Evolutionary conservation across 352 stramenopile species (phyloP).

Genomic region (Phytopythium boreale): DNA sequence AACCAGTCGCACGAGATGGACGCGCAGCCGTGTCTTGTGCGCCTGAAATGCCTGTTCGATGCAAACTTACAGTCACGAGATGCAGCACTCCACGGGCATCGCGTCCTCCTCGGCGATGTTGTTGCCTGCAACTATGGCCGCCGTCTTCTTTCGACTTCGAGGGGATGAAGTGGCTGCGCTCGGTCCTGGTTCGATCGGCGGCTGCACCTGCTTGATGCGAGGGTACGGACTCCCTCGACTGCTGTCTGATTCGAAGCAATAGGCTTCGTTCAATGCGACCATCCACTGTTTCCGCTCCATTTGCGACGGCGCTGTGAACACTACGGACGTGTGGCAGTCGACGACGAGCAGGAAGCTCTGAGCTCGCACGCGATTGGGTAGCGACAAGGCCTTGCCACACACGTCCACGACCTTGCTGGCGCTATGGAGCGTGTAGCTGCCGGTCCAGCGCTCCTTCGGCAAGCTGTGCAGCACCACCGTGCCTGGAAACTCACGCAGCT

Average conservation of each 20-base stretch:
- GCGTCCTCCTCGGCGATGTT: slow-evolving; percentile 5
- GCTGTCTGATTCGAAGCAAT: background rate
- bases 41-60: background rate
- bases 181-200: background rate
- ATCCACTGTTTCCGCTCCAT: slow-evolving; percentile 57
- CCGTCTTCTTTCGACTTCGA: background rate
- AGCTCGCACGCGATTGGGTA: slow-evolving; percentile 16
- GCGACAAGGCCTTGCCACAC: background rate
- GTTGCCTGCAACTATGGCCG: background rate
- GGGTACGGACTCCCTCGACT: slow-evolving; percentile 3
- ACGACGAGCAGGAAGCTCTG: slow-evolving; percentile 41
- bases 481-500: slow-evolving; percentile 33
- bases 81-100: slow-evolving; percentile 8
- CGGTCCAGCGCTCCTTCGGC: slow-evolving; percentile 4
- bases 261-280: slow-evolving; percentile 24
- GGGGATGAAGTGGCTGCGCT: background rate
- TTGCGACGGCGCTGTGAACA: slow-evolving; percentile 36
- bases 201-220: background rate
- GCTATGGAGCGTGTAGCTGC: slow-evolving; percentile 18
- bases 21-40: background rate
- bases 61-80: background rate
- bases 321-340: slow-evolving; percentile 12
- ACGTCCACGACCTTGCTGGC: slow-evolving; percentile 13
- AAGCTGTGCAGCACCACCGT: slow-evolving; percentile 23
- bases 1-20: background rate